Evolutionary conservation across 805 yeast genomes (phyloP).

Genomic region (Blastobotrys robertii): DNA sequence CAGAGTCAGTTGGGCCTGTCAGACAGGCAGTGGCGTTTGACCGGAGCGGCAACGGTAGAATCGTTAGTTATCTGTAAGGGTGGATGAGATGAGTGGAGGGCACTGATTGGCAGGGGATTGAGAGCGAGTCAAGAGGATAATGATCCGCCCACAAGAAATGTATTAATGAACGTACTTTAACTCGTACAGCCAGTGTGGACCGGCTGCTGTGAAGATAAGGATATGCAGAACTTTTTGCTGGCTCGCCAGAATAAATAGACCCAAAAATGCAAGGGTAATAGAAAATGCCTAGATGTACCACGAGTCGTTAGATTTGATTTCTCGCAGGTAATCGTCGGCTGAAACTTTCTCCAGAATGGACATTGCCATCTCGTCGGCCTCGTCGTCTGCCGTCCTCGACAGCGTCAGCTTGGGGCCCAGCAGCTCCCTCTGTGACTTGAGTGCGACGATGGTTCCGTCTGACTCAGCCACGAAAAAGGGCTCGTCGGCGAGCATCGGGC

Average conservation of each 20-base stretch:
- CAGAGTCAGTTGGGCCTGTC: too few species aligned
- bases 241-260: not conserved
- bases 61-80: too few species aligned
- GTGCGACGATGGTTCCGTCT: conserved; percentile 1
- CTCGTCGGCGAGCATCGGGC: not conserved
- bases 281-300: conserved; percentile 14
- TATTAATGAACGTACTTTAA: too few species aligned
- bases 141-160: too few species aligned
- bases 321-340: conserved; percentile 20
- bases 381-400: conserved; percentile 16
- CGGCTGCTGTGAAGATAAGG: conserved; percentile 1
- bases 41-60: not conserved
- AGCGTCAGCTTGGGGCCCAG: not conserved
- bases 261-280: conserved; percentile 4
- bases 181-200: conserved; percentile 6
- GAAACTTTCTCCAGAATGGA: conserved; percentile 24
- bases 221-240: not conserved
- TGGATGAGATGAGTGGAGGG: conserved; percentile 1
- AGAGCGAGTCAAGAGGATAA: too few species aligned
- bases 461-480: conserved; percentile 8
- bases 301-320: conserved; percentile 10
- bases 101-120: too few species aligned
- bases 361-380: conserved; percentile 28
- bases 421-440: not conserved
- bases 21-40: not conserved